A percentile compares a stretch with the other conserved stretches of the same genome.
Evolutionary conservation across 768 basidiomycete species (phyloP).

Genomic region (Russula vinacea): DNA sequence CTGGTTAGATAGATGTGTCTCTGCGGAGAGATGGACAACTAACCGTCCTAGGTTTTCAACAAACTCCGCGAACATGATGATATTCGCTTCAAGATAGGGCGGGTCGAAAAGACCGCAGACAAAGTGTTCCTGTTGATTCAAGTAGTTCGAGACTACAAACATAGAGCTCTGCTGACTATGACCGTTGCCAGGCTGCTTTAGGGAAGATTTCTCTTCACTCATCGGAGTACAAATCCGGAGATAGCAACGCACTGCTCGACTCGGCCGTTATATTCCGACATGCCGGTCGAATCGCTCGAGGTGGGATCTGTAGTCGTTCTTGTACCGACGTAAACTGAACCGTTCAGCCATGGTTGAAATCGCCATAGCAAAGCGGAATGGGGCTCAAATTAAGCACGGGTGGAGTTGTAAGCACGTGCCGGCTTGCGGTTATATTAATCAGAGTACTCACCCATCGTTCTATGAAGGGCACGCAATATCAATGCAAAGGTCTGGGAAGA

Average conservation of each 20-base stretch:
- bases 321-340: conserved; percentile 1
- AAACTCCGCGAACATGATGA: conserved; percentile 68
- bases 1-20: conserved; percentile 40
- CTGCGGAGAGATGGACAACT: not conserved
- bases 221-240: conserved; percentile 65
- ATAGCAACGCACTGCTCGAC: conserved; percentile 72
- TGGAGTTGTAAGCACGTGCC: conserved; percentile 62
- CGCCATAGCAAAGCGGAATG: conserved; percentile 60
- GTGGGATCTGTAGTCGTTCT: conserved; percentile 38
- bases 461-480: conserved; percentile 66
- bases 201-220: conserved; percentile 66
- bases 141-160: conserved; percentile 38
- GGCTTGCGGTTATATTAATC: not conserved
- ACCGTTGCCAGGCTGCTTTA: conserved; percentile 55
- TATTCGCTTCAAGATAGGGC: conserved; percentile 73
- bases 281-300: conserved; percentile 69
- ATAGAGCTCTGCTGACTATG: conserved; percentile 20
- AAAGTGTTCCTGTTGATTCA: conserved; percentile 83
- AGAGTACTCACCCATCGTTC: not conserved
- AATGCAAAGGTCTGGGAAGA: conserved; percentile 92
- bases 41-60: conserved; percentile 50
- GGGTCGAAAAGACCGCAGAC: conserved; percentile 64
- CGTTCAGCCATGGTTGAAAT: conserved; percentile 72
- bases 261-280: conserved; percentile 70
- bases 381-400: conserved; percentile 64